phyloP scores from a whole-genome alignment of 1,284 basidiomycete genomes.

The Puccinia brachypodii region DNA sequence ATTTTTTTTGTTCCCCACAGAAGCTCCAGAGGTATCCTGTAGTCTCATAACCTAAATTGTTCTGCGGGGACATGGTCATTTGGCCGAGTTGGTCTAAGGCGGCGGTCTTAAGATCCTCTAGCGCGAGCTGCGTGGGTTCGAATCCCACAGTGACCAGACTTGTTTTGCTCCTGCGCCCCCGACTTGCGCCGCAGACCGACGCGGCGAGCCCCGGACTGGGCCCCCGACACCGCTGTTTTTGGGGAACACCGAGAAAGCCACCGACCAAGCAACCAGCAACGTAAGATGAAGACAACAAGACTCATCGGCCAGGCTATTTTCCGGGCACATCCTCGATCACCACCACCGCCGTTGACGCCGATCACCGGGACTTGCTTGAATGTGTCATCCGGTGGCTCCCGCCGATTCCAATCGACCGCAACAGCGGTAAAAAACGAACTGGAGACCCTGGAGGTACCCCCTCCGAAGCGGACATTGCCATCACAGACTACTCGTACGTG shows the following conservation, averaged over 20 bases:
- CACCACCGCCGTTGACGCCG: not conserved
- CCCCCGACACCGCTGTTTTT: too few relatives aligned
- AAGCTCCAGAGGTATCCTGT: too few relatives aligned
- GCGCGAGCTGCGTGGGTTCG: slow-evolving; percentile 47
- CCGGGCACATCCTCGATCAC: too few relatives aligned
- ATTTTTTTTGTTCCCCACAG: too few relatives aligned
- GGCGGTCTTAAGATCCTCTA: slow-evolving; percentile 46
- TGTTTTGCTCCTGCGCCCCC: not conserved
- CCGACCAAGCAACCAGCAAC: too few relatives aligned
- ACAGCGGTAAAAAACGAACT: not conserved
- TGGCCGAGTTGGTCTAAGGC: slow-evolving; percentile 49
- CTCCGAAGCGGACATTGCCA: not conserved
- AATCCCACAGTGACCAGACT: slow-evolving; percentile 39
- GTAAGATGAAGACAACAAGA: not conserved
- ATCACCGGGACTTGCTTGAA: not conserved
- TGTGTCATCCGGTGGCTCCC: not conserved
- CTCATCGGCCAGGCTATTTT: not conserved
- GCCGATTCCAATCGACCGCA: not conserved
- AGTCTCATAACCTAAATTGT: too few relatives aligned
- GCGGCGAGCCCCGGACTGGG: too few relatives aligned
- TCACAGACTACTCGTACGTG: not conserved
- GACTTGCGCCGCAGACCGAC: too few relatives aligned
- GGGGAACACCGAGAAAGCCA: too few relatives aligned
- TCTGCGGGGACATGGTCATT: slow-evolving; percentile 26
- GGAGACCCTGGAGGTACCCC: too few relatives aligned